Conservation (phyloP, 2,329 filamentous ascomycete species). For the Gnomoniopsis sp. region DNA sequence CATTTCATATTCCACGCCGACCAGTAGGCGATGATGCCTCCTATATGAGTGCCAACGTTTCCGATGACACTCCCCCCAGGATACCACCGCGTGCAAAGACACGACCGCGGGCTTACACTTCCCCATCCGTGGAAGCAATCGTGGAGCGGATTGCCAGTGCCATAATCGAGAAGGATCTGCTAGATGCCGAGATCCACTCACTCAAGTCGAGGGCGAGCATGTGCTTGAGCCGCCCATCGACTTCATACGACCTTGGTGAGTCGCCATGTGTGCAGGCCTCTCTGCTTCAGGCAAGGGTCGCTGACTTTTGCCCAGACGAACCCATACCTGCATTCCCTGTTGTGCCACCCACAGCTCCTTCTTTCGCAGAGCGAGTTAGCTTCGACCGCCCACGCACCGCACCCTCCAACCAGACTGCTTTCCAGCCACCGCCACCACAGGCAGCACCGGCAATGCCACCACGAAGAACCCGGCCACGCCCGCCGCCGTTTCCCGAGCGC, state of each 20-base stretch:
- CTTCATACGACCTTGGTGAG: conserved; percentile 39
- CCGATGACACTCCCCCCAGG: conserved; percentile 31
- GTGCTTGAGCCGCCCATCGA: conserved; percentile 50
- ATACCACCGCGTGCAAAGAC: conserved; percentile 44
- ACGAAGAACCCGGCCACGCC: background rate
- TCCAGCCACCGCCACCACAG: conserved; percentile 22
- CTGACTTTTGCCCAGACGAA: conserved; percentile 33
- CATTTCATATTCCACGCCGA: conserved; percentile 53
- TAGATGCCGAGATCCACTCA: conserved; percentile 58
- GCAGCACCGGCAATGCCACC: conserved; percentile 14
- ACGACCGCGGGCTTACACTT: conserved; percentile 37
- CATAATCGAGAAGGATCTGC: conserved; percentile 55
- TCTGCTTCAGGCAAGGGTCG: background rate
- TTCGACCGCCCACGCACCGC: conserved; percentile 39
- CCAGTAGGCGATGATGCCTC: conserved; percentile 32
- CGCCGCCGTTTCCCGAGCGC: conserved; percentile 7
- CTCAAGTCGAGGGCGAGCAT: conserved; percentile 59
- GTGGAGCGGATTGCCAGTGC: conserved; percentile 54
- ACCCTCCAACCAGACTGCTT: conserved; percentile 21
- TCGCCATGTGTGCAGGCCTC: background rate
- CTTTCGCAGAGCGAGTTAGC: conserved; percentile 54
- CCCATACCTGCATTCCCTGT: conserved; percentile 56
- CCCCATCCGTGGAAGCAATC: conserved; percentile 47
- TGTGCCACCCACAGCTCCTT: conserved; percentile 53
- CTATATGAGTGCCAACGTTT: conserved; percentile 27